Conservation (phyloP, 1,284 basidiomycete species). For the Ustilago shanxiensis region DNA sequence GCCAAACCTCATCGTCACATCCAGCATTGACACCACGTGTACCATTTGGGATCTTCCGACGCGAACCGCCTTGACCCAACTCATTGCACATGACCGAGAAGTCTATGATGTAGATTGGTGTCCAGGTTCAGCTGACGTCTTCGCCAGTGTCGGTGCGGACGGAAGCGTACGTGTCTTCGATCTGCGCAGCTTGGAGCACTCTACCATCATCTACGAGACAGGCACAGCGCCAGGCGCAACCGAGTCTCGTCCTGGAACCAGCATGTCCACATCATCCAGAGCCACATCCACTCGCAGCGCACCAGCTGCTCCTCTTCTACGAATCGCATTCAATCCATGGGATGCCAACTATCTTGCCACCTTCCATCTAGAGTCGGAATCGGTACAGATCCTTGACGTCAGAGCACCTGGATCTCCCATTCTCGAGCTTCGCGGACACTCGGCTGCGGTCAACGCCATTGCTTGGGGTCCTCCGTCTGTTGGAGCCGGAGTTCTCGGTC, state of each 20-base stretch:
- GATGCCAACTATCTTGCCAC: conserved; percentile 70
- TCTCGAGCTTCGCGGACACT: conserved; percentile 67
- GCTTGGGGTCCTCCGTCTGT: conserved; percentile 68
- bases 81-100: conserved; percentile 91
- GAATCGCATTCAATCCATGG: conserved; percentile 70
- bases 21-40: conserved; percentile 76
- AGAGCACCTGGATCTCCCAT: conserved; percentile 68
- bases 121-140: conserved; percentile 96
- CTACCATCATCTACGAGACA: conserved; percentile 94
- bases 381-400: conserved; percentile 69
- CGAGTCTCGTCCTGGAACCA: conserved; percentile 54
- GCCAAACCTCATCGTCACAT: conserved; percentile 69
- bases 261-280: conserved; percentile 45
- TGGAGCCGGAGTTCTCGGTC: conserved; percentile 53
- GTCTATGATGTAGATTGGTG: conserved; percentile 98
- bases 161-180: conserved; percentile 97
- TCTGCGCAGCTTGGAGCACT: conserved; percentile 93
- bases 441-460: conserved; percentile 65
- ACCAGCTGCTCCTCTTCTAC: conserved; percentile 60
- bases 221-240: conserved; percentile 47
- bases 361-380: conserved; percentile 67
- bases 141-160: conserved; percentile 97
- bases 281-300: conserved; percentile 40
- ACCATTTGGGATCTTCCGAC: conserved; percentile 90
- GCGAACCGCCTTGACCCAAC: conserved; percentile 91